phyloP scores from a whole-genome alignment of 2,329 filamentous ascomycete species.

The Fusarium agapanthi region DNA sequence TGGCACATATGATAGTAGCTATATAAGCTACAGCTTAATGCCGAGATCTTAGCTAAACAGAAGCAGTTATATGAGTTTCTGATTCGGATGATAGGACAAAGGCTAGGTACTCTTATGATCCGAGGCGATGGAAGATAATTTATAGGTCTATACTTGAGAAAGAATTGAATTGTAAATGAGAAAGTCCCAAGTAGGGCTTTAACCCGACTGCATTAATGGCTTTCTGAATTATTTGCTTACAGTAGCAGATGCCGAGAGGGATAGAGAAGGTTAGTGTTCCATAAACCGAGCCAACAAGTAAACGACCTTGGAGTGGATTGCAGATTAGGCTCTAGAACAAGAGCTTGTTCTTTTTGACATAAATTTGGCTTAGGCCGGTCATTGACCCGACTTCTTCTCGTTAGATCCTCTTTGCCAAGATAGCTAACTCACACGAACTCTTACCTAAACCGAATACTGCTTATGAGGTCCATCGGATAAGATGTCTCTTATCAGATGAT shows the following conservation, averaged over 20 bases:
- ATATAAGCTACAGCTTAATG: too few relatives aligned
- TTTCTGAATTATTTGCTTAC: accelerated
- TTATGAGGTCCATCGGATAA: not conserved
- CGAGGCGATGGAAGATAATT: too few relatives aligned
- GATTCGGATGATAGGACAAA: too few relatives aligned
- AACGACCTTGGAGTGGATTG: too few relatives aligned
- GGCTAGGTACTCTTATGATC: accelerated
- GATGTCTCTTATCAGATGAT: not conserved
- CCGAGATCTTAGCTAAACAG: too few relatives aligned
- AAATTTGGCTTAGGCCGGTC: not conserved
- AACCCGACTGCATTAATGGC: accelerated
- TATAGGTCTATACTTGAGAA: too few relatives aligned
- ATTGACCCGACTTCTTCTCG: not conserved
- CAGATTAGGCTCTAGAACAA: not conserved
- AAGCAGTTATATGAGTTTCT: too few relatives aligned
- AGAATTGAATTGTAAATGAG: too few relatives aligned
- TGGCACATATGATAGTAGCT: too few relatives aligned
- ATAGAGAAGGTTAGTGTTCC: accelerated
- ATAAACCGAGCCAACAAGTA: accelerated
- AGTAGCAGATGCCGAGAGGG: not conserved
- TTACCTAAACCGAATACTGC: too few relatives aligned
- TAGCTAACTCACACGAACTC: accelerated
- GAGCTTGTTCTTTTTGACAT: accelerated
- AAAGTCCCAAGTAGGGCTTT: too few relatives aligned
- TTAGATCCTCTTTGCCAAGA: not conserved